These are phyloP conservation scores for Sclerotinia trifoliorum DNA, from an alignment of 2,329 filamentous ascomycete species.

Conservation along the genomic window DNA sequence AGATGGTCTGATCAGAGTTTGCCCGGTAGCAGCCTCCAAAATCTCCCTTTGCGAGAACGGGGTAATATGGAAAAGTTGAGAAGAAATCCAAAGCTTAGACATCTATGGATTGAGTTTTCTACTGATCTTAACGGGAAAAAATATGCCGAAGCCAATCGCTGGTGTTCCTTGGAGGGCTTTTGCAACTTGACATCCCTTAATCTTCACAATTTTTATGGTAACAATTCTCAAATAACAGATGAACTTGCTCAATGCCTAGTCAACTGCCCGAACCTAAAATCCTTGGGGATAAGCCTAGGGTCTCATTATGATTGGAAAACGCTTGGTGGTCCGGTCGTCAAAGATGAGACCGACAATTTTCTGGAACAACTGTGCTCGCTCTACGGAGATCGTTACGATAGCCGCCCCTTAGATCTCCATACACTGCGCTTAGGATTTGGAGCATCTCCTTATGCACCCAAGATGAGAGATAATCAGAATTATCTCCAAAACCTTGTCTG, in stretches of 20 bases:
- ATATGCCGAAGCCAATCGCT: neutral
- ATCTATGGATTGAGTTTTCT: neutral
- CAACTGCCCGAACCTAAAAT: neutral
- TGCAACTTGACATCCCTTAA: neutral
- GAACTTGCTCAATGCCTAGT: neutral
- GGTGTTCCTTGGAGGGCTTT: neutral
- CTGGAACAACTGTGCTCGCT: neutral
- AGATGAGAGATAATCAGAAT: neutral
- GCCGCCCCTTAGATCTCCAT: neutral
- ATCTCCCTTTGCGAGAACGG: neutral
- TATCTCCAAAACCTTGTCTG: neutral
- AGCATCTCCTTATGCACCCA: neutral
- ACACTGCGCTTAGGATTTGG: neutral
- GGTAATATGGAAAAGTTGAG: neutral
- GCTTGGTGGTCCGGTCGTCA: neutral
- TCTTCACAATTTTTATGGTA: neutral
- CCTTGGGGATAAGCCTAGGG: neutral
- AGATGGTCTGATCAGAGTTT: neutral
- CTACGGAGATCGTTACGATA: neutral
- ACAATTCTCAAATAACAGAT: neutral
- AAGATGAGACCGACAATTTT: neutral
- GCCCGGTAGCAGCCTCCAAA: neutral
- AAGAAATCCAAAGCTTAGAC: neutral
- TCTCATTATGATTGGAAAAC: neutral
- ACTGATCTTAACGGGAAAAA: too few relatives aligned